These are phyloP conservation scores for Penicillium thymicola DNA, from an alignment of 2,329 filamentous ascomycete genomes.

Conservation along the genomic window DNA sequence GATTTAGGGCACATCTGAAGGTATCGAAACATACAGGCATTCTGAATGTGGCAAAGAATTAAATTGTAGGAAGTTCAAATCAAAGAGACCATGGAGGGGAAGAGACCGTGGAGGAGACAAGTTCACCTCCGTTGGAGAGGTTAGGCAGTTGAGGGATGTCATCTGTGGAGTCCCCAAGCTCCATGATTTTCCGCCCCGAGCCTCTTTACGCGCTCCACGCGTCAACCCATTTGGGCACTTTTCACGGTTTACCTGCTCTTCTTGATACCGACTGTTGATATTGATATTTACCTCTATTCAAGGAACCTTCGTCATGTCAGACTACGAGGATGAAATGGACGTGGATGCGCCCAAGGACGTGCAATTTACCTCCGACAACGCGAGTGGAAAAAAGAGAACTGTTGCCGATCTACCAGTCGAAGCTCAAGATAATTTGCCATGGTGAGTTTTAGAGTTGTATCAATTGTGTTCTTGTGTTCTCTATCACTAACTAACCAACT, in stretches of 20 bases:
- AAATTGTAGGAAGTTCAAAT: slow-evolving; percentile 3
- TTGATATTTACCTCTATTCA: neutral
- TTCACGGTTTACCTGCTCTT: neutral
- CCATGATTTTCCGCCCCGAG: slow-evolving; percentile 41
- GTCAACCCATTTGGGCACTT: slow-evolving; percentile 19
- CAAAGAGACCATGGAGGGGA: neutral
- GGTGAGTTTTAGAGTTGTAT: slow-evolving; percentile 52
- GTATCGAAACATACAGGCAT: slow-evolving; percentile 45
- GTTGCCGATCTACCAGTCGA: slow-evolving; percentile 91
- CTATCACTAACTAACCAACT: slow-evolving; percentile 18
- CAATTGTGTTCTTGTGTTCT: too few species aligned
- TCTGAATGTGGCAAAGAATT: slow-evolving; percentile 22
- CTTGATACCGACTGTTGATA: slow-evolving; percentile 3
- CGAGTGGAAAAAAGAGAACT: slow-evolving; percentile 75
- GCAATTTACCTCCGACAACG: slow-evolving; percentile 70
- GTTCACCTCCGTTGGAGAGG: slow-evolving; percentile 6
- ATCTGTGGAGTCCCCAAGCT: slow-evolving; percentile 27
- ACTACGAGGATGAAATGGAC: slow-evolving; percentile 66
- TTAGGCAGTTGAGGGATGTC: slow-evolving; percentile 26
- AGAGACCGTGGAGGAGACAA: neutral
- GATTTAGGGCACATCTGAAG: neutral
- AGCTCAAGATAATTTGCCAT: slow-evolving; percentile 89
- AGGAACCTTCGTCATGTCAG: slow-evolving; percentile 45
- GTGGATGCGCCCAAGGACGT: slow-evolving; percentile 56
- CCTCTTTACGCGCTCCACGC: slow-evolving; percentile 43